phyloP scores from a whole-genome alignment of 805 yeast genomes.

The Nematodospora valgi region DNA sequence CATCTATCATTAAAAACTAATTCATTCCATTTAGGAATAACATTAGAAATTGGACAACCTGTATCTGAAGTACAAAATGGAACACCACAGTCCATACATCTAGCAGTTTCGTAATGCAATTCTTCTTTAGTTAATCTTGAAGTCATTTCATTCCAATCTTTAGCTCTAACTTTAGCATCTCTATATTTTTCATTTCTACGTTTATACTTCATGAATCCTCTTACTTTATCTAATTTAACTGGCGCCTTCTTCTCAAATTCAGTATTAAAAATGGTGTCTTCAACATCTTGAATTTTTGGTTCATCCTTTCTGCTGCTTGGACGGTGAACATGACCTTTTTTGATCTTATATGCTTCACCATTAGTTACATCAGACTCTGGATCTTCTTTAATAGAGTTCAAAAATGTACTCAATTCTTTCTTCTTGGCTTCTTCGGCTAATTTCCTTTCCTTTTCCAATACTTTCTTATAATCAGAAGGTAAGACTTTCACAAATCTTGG shows the following conservation, averaged over 20 bases:
- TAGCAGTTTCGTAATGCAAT: conserved; percentile 85
- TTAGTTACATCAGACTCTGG: conserved; percentile 85
- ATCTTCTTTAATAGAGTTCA: conserved; percentile 73
- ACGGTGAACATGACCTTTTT: conserved; percentile 45
- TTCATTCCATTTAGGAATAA: conserved; percentile 98
- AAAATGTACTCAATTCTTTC: conserved; percentile 61
- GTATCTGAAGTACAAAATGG: conserved; percentile 98
- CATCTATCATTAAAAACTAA: conserved; percentile 92
- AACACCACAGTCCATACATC: conserved; percentile 99
- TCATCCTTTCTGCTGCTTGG: conserved; percentile 43
- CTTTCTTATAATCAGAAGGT: conserved; percentile 88
- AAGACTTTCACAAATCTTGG: conserved; percentile 90
- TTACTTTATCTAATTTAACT: conserved; percentile 67
- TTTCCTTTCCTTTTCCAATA: conserved; percentile 72
- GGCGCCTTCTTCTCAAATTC: conserved; percentile 61
- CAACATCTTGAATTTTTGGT: conserved; percentile 85
- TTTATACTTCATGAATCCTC: conserved; percentile 92
- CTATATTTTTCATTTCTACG: conserved; percentile 87
- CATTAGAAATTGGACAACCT: conserved; percentile 96
- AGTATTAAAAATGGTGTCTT: conserved; percentile 78
- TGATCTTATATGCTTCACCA: conserved; percentile 71
- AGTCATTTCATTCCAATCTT: conserved; percentile 92
- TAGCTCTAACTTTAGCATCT: conserved; percentile 66
- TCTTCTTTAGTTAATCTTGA: conserved; percentile 80
- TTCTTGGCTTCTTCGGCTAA: conserved; percentile 61